Percentiles rank a stretch among this genome's conserved stretches.
phyloP scores from a whole-genome alignment of 345 rosid species.

The Odontarrhena argentea region DNA sequence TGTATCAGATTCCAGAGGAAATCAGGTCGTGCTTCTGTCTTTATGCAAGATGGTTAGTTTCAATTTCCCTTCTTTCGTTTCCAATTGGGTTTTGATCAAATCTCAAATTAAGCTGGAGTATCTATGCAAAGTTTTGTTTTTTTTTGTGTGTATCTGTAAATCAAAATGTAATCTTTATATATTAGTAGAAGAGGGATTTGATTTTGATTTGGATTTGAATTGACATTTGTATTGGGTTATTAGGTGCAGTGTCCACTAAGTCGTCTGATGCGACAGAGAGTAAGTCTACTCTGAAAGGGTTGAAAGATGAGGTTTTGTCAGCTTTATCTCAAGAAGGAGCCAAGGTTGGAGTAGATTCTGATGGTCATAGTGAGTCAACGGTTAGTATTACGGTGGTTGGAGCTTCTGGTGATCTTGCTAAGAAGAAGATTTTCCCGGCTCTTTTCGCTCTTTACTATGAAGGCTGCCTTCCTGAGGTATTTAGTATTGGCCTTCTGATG shows the following conservation, averaged over 20 bases:
- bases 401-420: constrained; percentile 99
- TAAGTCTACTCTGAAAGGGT: constrained; percentile 49
- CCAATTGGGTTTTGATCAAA: background rate
- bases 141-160: background rate
- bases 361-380: constrained; percentile 57
- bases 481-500: constrained; percentile 29
- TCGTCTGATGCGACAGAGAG: constrained; percentile 42
- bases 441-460: constrained; percentile 89
- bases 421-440: constrained; percentile 95
- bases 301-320: constrained; percentile 52
- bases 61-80: background rate
- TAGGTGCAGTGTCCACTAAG: constrained; percentile 66
- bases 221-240: constrained; percentile 14
- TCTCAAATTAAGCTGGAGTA: background rate
- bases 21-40: constrained; percentile 42
- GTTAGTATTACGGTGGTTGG: constrained; percentile 95
- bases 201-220: background rate
- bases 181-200: constrained; percentile 8
- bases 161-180: background rate
- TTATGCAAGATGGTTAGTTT: constrained; percentile 61
- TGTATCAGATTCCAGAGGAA: constrained; percentile 47
- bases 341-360: constrained; percentile 47
- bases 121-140: no score
- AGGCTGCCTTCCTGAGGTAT: constrained; percentile 82
- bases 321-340: constrained; percentile 47